A percentile compares a stretch with the other conserved stretches of the same genome.
Conservation (phyloP, 106 monocot species). For the Acanthochlamys bracteata region DNA sequence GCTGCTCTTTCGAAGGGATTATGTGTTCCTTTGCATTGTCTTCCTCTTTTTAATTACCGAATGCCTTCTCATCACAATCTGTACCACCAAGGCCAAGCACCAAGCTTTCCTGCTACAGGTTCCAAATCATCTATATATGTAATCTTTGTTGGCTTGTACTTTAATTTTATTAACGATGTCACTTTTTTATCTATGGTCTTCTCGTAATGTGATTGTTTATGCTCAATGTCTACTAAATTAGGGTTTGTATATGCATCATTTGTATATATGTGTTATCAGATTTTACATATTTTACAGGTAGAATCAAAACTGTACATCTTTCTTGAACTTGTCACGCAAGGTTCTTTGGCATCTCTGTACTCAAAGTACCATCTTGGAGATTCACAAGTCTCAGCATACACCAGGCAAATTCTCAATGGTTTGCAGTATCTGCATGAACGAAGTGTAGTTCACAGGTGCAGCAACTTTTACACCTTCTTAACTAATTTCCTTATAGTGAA, state of each 20-base stretch:
- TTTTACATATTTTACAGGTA: slow-evolving; percentile 29
- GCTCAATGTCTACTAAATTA: neutral
- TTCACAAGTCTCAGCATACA: slow-evolving; percentile 76
- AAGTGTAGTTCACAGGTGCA: slow-evolving; percentile 83
- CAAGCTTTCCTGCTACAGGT: too few relatives aligned
- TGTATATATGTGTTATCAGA: neutral
- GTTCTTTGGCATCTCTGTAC: slow-evolving; percentile 76
- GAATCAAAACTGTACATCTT: slow-evolving; percentile 78
- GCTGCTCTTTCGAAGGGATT: too few relatives aligned
- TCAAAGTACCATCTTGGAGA: slow-evolving; percentile 67
- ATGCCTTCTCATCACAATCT: too few relatives aligned
- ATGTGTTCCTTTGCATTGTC: too few relatives aligned
- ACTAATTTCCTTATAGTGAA: neutral
- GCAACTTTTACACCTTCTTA: neutral
- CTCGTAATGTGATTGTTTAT: neutral
- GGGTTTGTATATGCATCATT: neutral
- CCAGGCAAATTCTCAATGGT: slow-evolving; percentile 80
- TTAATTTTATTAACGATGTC: too few relatives aligned
- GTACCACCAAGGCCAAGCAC: too few relatives aligned
- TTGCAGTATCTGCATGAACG: slow-evolving; percentile 81
- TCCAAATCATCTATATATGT: too few relatives aligned
- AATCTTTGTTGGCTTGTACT: too few relatives aligned
- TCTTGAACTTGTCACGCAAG: slow-evolving; percentile 89
- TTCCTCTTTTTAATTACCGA: too few relatives aligned
- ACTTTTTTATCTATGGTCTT: too few relatives aligned